Percentiles rank a stretch among this genome's conserved stretches.
Conservation (phyloP, 768 basidiomycete species). For the Russula griseocarnosa region DNA sequence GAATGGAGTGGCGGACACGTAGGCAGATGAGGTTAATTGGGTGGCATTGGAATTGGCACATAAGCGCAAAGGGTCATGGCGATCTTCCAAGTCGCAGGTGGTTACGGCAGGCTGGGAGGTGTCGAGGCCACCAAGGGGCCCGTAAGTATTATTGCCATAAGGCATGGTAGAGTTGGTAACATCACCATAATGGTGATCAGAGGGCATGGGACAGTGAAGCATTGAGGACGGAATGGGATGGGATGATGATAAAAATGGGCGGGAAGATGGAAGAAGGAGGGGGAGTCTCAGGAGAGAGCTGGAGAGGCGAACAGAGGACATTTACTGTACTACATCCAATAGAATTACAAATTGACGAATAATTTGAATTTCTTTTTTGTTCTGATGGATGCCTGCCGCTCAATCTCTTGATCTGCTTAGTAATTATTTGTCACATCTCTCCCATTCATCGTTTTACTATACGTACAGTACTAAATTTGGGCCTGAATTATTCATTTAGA, state of each 20-base stretch:
- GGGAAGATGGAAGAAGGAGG: background rate
- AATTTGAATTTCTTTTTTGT: no score
- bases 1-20: slow-evolving; percentile 4
- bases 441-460: no score
- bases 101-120: slow-evolving; percentile 21
- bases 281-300: background rate
- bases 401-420: no score
- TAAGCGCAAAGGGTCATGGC: slow-evolving; percentile 1
- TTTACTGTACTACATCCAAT: no score
- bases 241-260: background rate
- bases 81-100: slow-evolving; percentile 18
- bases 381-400: no score
- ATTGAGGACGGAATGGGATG: background rate
- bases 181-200: slow-evolving; percentile 16
- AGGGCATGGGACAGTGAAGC: slow-evolving; percentile 10
- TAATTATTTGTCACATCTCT: no score
- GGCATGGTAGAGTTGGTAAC: background rate
- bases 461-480: no score
- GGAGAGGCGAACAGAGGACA: background rate
- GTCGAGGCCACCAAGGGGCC: slow-evolving; percentile 9
- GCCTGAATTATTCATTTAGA: no score
- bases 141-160: slow-evolving; percentile 12
- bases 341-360: no score
- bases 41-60: no score
- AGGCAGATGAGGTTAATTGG: background rate